Evolutionary conservation across 2,329 filamentous ascomycete species (phyloP).

Genomic region (Ceratocystis variospora): DNA sequence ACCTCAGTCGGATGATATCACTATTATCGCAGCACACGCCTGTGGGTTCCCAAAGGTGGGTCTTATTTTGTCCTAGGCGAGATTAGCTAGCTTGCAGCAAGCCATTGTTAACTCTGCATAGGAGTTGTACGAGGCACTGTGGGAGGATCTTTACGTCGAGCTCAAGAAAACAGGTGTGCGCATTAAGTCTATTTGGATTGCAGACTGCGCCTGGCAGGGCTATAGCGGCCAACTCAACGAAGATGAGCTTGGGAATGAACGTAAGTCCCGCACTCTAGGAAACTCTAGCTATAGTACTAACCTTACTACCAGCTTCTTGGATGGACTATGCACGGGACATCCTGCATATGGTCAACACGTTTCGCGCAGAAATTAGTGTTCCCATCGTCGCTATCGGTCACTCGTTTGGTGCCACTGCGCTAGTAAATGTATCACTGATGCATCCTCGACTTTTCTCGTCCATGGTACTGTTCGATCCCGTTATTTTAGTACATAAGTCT

Average conservation of each 20-base stretch:
- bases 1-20: conserved; percentile 63
- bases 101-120: conserved; percentile 25
- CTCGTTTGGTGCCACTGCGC: conserved; percentile 68
- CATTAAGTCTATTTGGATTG: conserved; percentile 77
- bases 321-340: conserved; percentile 74
- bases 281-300: neutral
- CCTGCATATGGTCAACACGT: conserved; percentile 70
- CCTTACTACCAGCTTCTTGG: conserved; percentile 55
- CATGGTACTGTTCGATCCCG: conserved; percentile 71
- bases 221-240: conserved; percentile 68
- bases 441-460: conserved; percentile 69
- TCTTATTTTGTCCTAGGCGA: neutral
- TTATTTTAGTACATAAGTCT: conserved; percentile 43
- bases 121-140: conserved; percentile 87
- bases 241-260: conserved; percentile 64
- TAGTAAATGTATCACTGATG: conserved; percentile 57
- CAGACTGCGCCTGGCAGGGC: conserved; percentile 78
- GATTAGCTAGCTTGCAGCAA: neutral
- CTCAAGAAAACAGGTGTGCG: conserved; percentile 44
- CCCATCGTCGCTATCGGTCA: conserved; percentile 78
- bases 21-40: conserved; percentile 73
- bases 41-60: conserved; percentile 81
- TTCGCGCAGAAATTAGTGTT: conserved; percentile 51
- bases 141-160: conserved; percentile 60
- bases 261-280: conserved; percentile 33